Evolutionary conservation across 1,284 basidiomycete species (phyloP), one percentile per base, ranked within the genome.

Genomic region (Trametes hirsuta): DNA sequence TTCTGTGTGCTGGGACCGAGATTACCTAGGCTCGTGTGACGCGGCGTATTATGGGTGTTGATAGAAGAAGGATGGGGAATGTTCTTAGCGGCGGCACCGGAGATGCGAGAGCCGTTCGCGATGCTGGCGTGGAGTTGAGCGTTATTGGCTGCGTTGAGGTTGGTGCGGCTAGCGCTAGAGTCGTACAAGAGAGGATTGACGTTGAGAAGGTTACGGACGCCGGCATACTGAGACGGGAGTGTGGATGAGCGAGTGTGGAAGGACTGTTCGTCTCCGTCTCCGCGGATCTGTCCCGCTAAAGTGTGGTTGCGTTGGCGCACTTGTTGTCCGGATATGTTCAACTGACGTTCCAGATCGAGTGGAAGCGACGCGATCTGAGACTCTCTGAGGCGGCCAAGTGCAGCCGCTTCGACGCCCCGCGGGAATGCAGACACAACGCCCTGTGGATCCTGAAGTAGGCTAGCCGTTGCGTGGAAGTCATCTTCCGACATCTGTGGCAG

Each of bases 401-500:
- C n/a, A 2, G 21, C 46, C 4, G 36, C 22, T n/a, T 61, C 52
- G 3, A 36, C 34, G 18, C 42, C 44, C 22, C 49, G 56, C 21
- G 41, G 45, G 41, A 58, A 42, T 6, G n/a, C 49, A 25, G 59
- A 48, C 21, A 35, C 24, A 18, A 50, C 34, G 34, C 39, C 15
- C 21, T 36, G 53, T 21, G 52, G 58, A 24, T 54, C 55, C 46
- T 58, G 59, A 12, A 53, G 55, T 3, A 59, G 49, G 6, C 48
- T 56, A 14, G 64, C 65, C 24, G 54, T 62, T 2, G 72, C 65
- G 50, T 78, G 76, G 60, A 79, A 77, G 14, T 77, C 76, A 44
- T 76, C 71, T 60, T 77, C 75, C 2, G 76, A 76, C 59, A 77
- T 74, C 35, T 71, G 62, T 3, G 76, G 70, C 24, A 75, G 40